Base-by-base conservation (phyloP, 139 green algal species). In the Chlorella vulgaris region DNA sequence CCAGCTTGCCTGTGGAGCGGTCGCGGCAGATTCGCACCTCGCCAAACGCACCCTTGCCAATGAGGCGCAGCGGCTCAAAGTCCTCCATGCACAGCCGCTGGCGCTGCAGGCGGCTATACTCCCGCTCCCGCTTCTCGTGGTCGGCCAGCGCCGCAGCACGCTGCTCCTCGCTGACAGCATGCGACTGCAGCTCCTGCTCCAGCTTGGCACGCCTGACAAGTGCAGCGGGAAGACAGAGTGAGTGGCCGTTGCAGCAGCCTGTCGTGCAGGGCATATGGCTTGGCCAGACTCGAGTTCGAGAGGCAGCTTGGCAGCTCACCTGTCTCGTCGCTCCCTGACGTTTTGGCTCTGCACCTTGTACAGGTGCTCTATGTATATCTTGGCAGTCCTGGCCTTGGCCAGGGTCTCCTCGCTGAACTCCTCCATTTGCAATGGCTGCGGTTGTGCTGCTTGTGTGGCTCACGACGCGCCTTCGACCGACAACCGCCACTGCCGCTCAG, bases 11-110 rank as follows among this genome's bases (percentile, higher is more conserved):
- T 2, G 87, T 97, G 7, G 80, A 42, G 42, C 87, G 91, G 81
- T 99, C 95, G 1, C 89, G 83, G 66, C 94, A 94, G 13, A 99
- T 90, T 40, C 96, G 90, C 55, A 98, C 95, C 91, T 98, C 96
- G 1, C 96, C 96, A 86, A 99, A 99, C 0, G 96, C 96, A 3
- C 96, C 96, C 22, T 95, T 85, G 24, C 96, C 96, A 74, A 99
- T 99, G 75, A 99, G 96, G 19, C 90, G 96, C 0, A 99, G 85
- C 26, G 93, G 88, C 71, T 99, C 96, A 90, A 99, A 99, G 87
- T 99, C 95, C 1, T 94, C 91, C 13, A 90, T 88, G 40, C 71
- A 91, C 69, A 98, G 87, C 24, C 93, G 94, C 51, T 97, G 89
- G 8, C 96, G 89, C 85, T 96, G 91, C 75, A 97, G 65, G 3